Base-by-base conservation (phyloP, 768 basidiomycete species). In the Lenzites betulinus region DNA sequence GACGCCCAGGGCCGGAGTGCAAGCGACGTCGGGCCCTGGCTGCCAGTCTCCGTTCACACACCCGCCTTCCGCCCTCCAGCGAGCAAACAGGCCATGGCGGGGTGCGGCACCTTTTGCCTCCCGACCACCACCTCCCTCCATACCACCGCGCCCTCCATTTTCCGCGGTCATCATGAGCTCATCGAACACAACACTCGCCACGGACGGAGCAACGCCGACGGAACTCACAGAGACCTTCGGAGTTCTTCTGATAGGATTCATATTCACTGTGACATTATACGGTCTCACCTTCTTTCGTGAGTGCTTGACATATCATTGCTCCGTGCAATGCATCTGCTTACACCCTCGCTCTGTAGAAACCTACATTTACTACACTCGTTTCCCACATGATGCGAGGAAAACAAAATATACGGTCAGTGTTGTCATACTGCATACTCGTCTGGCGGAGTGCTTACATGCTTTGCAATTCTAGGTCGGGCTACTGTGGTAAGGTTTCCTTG, bases 281-380 rank as follows among this genome's bases (percentile, higher is more conserved):
- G 69, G 69, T 2, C 55, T 68, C 25, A 68, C 67, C 18, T 68
- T 68, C 62, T 70, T 70, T 59, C 69, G 69, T 70, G 46, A 11
- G 69, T 66, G n/a, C 20, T 13, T 38, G 28, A 26, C 7, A 36
- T 36, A 7, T 43, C 7, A 8, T n/a, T 11, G 23, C 30, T 1
- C 50, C 18, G 47, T 28, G 42, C 20, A 1, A 6, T 46, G 11
- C 20, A 22, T 8, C 3, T 22, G 22, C 13, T 23, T 2, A 13
- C 22, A 43, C 8, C 20, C 13, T 22, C 22, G 3, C 22, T 3
- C 44, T 7, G 20, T 22, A 70, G 69, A 70, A 56, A 64, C 65
- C 26, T 68, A 68, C 51, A 62, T 70, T 22, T 70, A 67, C 51
- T 69, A 59, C 42, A 66, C 68, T 11, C 66, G 65, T 6, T 69